A percentile compares a stretch with the other conserved stretches of the same genome.
These are phyloP conservation scores for Omphalea diandra DNA, from an alignment of 441 rosid species.

Conservation along the genomic window DNA sequence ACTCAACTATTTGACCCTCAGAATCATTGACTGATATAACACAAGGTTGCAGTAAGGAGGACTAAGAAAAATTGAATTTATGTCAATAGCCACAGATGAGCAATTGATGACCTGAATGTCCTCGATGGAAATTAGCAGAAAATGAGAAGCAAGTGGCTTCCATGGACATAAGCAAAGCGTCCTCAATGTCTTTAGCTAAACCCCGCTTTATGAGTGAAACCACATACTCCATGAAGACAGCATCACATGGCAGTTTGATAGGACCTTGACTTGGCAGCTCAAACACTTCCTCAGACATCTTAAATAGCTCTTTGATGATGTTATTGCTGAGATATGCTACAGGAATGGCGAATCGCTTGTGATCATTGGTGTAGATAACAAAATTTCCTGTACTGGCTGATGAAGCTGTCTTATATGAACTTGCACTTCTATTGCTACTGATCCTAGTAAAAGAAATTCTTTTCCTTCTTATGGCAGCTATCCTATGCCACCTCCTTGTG, in stretches of 20 bases:
- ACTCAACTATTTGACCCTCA: no score
- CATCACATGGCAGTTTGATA: slow-evolving; percentile 5
- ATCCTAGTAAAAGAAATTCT: background rate
- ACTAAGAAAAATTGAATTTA: background rate
- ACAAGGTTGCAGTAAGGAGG: no score
- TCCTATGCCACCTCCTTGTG: slow-evolving; percentile 1
- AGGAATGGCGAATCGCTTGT: background rate
- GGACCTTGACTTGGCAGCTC: slow-evolving; percentile 9
- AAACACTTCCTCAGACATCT: slow-evolving; percentile 10
- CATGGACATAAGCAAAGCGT: background rate
- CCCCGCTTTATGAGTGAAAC: background rate
- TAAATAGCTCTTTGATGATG: slow-evolving; percentile 8
- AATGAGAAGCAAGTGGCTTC: background rate
- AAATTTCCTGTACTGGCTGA: background rate
- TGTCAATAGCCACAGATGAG: background rate
- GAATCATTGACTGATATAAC: no score
- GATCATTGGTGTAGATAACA: slow-evolving; percentile 8
- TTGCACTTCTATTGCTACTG: background rate
- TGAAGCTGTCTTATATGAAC: background rate
- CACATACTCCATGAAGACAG: background rate
- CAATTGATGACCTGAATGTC: background rate
- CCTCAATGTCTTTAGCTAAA: background rate
- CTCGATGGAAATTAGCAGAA: background rate
- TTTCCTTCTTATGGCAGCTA: background rate
- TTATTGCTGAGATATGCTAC: background rate